Evolutionary conservation across 2,329 filamentous ascomycete genomes (phyloP), one percentile per base, ranked within the genome.

Genomic region (Penicillium freii): DNA sequence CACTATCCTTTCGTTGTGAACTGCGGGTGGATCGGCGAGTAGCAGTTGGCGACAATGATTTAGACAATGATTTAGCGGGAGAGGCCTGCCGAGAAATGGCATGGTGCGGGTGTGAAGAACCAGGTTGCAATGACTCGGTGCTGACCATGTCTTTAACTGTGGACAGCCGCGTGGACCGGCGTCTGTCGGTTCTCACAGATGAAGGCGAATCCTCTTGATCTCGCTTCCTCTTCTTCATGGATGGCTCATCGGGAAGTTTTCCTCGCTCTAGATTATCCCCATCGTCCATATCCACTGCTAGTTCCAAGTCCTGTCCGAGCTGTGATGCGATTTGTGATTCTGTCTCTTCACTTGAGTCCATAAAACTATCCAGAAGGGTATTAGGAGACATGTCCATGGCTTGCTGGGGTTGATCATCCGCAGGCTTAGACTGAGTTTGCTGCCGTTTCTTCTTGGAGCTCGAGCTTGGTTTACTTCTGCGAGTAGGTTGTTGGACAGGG

Each of bases 241-340:
- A 25, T 13, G 63, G 65, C 21, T 58, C 61, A 4, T 56, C 42
- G 11, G 51, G 36, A 44, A 44, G 45, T 8, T 60, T 51, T 39
- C 29, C 25, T 33, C 6, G 38, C 27, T 60, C 56, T 3, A 36
- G 39, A 6, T 64, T 46, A 11, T 45, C 19, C 4, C 55, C 52
- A 2, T 62, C 65, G 33, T 67, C 58, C 29, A 67, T 54, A 60
- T 76, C 72, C n/a, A 72, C 69, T 8, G 73, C 73, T 25, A 72
- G 62, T 43, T 75, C 75, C 42, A 79, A 64, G 58, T 79, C 77
- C 58, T 78, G 74, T 52, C 74, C 75, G 6, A 80, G 66, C 59
- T 80, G 77, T 21, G 77, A 79, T 11, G 75, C 77, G 55, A 77
- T 72, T 56, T 78, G 74, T 13, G 72, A 69, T 46, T 80, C 77